Base-by-base conservation (phyloP, 2,329 filamentous ascomycete species). In the Alternaria sp. region DNA sequence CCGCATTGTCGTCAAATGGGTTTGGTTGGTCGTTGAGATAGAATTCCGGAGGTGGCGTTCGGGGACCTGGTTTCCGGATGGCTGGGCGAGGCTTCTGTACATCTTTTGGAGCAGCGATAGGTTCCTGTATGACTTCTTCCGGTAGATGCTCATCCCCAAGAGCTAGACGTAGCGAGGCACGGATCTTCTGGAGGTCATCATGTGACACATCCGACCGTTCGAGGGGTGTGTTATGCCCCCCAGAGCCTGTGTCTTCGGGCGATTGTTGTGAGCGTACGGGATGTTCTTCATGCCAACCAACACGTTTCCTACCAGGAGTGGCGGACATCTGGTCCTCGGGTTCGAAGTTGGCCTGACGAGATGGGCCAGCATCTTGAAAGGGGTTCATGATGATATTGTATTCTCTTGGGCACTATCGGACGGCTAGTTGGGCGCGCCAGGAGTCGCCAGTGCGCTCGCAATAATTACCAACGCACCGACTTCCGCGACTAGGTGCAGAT, bases 71-170 rank as follows among this genome's bases (percentile, higher is more conserved):
- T 69, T 74, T 78, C 24, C 76, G 71, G 22, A 80, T 80, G 7
- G 76, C 77, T 41, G 78, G 77, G 24, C 74, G 74, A 39, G 77
- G 78, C 48, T 72, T 77, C 26, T 75, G 73, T 22, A 78, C 67
- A 43, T 71, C 68, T 34, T 65, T 66, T 49, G 63, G 36, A 7
- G 57, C 54, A 22, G 57, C 54, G 46, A 57, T 61, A 24, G 53
- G 59, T 60, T 64, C 62, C 22, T 64, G 57, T 28, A 63, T 58
- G 41, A 60, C 57, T 41, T 60, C 52, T 46, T 68, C 67, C 18
- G 61, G 60, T 34, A 68, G 60, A 32, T 74, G 68, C 18, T 74
- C 71, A 39, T 75, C 66, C 5, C 72, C 70, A 14, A 79, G 72
- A 24, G 76, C 76, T 51, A 71, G 61, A 49, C 75, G 75, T 43